Base-by-base conservation (phyloP, 2,329 filamentous ascomycete genomes). In the Colletotrichum eremochloae region DNA sequence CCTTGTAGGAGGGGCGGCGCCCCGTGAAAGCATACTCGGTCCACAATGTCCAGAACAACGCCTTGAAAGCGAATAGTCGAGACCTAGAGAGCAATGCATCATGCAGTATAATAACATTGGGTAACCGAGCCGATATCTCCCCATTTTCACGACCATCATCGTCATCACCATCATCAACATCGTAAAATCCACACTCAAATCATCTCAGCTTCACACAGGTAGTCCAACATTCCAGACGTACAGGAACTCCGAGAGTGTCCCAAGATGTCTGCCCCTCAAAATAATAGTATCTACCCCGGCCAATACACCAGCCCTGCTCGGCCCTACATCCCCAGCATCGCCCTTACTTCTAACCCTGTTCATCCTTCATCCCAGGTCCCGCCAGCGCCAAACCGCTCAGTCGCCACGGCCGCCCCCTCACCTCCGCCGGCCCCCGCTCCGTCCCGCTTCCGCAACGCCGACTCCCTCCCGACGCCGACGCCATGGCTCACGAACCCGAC, bases 81-180 rank as follows among this genome's bases (percentile, higher is more conserved):
- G 5, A 15, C 6, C 3, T 3, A 2, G 5, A n/a, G 1, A 58
- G 20, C 7, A 12, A 8, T 8, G 0, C 20, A 15, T 3, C 12
- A 4, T 24, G 3, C 29, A 9, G 12, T n/a, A 40, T 40, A 40
- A 40, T 15, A 14, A 4, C 6, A 5, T 5, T 12, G 5, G 6
- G 2, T 40, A 5, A 24, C 12, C 20, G 12, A 57, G 33, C 11
- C 6, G 38, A 57, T 18, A 12, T 12, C 8, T 6, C 20, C 44
- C 11, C 42, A 20, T 44, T 18, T 20, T 9, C 20, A 46, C 4
- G 2, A 15, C 14, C 15, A 40, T 42, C 40, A 38, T 11, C 36
- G 15, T 42, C 42, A 44, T 4, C 15, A 20, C 6, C 15, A 4
- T 15, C 40, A 15, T 15, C 40, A 46, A 8, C 44, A 46, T n/a